These are phyloP conservation scores for Aureobasidium pullulans DNA, from an alignment of 2,329 filamentous ascomycete genomes.

Conservation along the genomic window DNA sequence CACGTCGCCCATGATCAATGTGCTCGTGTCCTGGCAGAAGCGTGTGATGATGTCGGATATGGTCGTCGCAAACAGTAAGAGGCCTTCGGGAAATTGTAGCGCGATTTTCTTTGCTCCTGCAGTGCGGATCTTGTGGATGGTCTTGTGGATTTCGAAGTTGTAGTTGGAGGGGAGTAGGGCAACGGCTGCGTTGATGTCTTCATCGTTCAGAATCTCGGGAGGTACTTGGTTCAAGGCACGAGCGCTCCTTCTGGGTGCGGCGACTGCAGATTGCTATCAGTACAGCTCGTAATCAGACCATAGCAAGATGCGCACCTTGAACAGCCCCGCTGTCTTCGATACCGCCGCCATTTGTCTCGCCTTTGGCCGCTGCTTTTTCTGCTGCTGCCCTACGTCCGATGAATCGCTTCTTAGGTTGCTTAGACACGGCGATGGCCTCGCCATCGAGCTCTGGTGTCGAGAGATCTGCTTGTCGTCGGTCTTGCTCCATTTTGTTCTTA, in stretches of 20 bases:
- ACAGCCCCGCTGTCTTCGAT: constrained; percentile 59
- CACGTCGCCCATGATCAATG: constrained; percentile 97
- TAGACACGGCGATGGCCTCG: constrained; percentile 42
- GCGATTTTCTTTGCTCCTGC: constrained; percentile 75
- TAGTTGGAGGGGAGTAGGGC: constrained; percentile 88
- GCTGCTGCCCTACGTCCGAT: constrained; percentile 72
- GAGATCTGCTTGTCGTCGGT: constrained; percentile 62
- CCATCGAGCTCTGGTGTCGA: constrained; percentile 58
- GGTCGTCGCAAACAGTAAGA: constrained; percentile 92
- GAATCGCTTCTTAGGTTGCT: constrained; percentile 85
- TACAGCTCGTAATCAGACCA: too few relatives aligned
- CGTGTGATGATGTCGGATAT: constrained; percentile 93
- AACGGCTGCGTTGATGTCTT: constrained; percentile 80
- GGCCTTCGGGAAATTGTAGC: constrained; percentile 93
- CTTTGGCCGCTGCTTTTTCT: constrained; percentile 48
- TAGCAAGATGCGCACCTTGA: constrained; percentile 49
- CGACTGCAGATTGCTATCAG: constrained; percentile 42
- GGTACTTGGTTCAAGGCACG: constrained; percentile 89
- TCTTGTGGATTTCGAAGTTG: constrained; percentile 97
- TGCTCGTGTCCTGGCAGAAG: constrained; percentile 87
- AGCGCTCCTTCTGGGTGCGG: constrained; percentile 63
- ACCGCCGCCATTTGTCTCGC: constrained; percentile 33
- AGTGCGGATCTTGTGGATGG: constrained; percentile 84
- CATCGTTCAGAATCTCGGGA: constrained; percentile 74
- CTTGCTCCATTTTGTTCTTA: constrained; percentile 62